Evolutionary conservation across 345 rosid species (phyloP).

Genomic region (Linum tenue): DNA sequence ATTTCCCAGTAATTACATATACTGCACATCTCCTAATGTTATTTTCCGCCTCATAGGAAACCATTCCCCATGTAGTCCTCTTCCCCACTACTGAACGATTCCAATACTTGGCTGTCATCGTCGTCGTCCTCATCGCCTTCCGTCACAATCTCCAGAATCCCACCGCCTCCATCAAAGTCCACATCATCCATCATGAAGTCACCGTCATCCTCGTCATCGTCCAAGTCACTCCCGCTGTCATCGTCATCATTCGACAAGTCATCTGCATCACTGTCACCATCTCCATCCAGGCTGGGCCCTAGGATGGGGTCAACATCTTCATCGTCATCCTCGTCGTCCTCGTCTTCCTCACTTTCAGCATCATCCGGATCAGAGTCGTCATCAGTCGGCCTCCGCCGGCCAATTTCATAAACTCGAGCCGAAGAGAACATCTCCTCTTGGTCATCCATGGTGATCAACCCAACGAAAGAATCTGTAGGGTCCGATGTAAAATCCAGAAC

Average conservation of each 20-base stretch:
- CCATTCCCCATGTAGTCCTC: conserved; percentile 42
- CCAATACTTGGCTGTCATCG: conserved; percentile 51
- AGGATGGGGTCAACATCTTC: conserved; percentile 60
- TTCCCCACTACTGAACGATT: conserved; percentile 73
- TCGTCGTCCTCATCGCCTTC: conserved; percentile 57
- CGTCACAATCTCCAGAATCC: conserved; percentile 48
- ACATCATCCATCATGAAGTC: conserved; percentile 48
- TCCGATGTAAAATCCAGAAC: conserved; percentile 96
- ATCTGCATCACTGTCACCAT: conserved; percentile 71
- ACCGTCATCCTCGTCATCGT: conserved; percentile 46
- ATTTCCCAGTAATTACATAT: too few relatives aligned
- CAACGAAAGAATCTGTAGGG: conserved; percentile 81
- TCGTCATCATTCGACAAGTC: conserved; percentile 55
- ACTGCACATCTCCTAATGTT: too few relatives aligned
- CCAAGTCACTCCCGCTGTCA: conserved; percentile 51
- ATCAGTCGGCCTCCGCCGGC: conserved; percentile 83
- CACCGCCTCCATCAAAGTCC: conserved; percentile 48
- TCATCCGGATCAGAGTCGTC: conserved; percentile 98
- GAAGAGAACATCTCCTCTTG: conserved; percentile 89
- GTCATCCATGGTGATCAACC: conserved; percentile 89
- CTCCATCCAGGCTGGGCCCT: conserved; percentile 52
- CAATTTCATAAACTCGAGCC: conserved; percentile 87
- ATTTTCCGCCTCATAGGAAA: not conserved
- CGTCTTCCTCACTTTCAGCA: conserved; percentile 84
- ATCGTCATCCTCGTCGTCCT: conserved; percentile 79